Base-by-base conservation (phyloP, 176 grass and related monocot genomes). In the Thalia dealbata region DNA sequence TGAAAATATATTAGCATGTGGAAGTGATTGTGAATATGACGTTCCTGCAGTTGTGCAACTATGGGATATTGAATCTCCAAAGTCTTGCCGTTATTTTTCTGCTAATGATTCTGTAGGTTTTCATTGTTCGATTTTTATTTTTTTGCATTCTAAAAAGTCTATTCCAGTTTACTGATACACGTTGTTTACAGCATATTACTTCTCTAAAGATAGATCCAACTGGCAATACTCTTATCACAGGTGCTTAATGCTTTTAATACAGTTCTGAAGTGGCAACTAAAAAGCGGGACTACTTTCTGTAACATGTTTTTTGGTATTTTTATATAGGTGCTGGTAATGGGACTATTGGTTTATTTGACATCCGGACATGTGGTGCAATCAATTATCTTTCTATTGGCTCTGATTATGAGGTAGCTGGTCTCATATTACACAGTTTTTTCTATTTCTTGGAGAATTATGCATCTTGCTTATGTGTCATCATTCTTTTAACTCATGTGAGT, bases 21-120 rank as follows among this genome's bases (percentile, higher is more conserved):
- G 93, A 77, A 92, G 93, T 78, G 93, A 96, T 38, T 83, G 77
- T 78, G 93, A 90, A 52, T 89, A 90, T 86, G 89, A 84, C 70
- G 76, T 78, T 72, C 82, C 93, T 69, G 89, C 89, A 72, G 82
- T 92, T 56, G 86, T 96, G 52, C 93, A 96, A 75, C 71, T 96
- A 75, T 96, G 93, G 93, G 89, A 96, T 86, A 78, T 96, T 60
- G 93, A 96, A 60, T 88, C 82, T 73, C 78, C 89, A 68, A 78
- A 86, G 76, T 90, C 93, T 64, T 92, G 81, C 78, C 48, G 87
- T 65, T 89, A 89, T 81, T 92, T 96, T 54, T 73, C 84, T 75
- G 89, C 93, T 38, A 89, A 88, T 78, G 89, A 96, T 88, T 96
- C 93, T 80, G 93, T 96, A 92, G 77, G 89, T 84, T 88, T 8